phyloP scores from a whole-genome alignment of 768 basidiomycete genomes.

The Boletus speciosus region DNA sequence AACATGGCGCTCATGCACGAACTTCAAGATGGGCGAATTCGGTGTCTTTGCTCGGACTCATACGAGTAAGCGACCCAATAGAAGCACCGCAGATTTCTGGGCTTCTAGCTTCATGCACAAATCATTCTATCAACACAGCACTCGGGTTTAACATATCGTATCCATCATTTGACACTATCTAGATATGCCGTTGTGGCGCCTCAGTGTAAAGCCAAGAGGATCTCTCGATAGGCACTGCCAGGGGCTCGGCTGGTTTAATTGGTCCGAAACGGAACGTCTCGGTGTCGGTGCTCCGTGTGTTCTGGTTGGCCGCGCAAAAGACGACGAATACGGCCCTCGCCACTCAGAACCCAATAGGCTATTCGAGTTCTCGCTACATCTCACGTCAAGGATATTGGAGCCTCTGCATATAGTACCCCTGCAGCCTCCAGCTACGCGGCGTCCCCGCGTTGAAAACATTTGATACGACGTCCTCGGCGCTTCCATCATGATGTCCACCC shows the following conservation, averaged over 20 bases:
- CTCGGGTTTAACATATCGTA: not conserved
- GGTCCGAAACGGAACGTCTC: not conserved
- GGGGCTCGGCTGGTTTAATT: not conserved
- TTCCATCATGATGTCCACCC: not conserved
- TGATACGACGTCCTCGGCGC: conserved; percentile 19
- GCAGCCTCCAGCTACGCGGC: not conserved
- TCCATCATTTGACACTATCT: not conserved
- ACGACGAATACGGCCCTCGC: not conserved
- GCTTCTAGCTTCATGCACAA: not conserved
- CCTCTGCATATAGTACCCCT: conserved; percentile 4
- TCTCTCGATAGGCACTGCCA: not conserved
- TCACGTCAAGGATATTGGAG: not conserved
- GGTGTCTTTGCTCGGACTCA: not conserved
- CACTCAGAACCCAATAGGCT: not conserved
- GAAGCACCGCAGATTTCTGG: not conserved
- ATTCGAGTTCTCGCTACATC: not conserved
- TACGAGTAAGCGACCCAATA: not conserved
- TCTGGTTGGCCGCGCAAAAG: not conserved
- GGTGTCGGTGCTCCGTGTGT: not conserved
- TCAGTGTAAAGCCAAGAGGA: not conserved
- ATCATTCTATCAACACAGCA: not conserved
- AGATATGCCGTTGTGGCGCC: not conserved
- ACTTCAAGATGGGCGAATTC: not conserved
- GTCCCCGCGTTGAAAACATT: not conserved
- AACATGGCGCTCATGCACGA: not conserved